A percentile compares a stretch with the other conserved stretches of the same genome.
Conservation (phyloP, 441 rosid genomes). For the Pelargonium citronellum region DNA sequence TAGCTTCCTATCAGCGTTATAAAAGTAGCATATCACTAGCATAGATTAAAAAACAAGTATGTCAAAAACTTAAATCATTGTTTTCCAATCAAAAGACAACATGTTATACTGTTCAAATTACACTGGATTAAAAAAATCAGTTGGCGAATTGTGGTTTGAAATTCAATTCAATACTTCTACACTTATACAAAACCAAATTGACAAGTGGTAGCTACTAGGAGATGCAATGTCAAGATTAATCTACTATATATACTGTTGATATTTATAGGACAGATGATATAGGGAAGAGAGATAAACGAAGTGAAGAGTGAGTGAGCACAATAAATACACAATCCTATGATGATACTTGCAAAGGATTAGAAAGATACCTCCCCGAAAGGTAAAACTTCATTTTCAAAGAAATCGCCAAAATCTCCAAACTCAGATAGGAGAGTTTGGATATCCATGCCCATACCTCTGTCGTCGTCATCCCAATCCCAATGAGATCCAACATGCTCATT, state of each 20-base stretch:
- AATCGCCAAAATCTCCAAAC: conserved; percentile 99
- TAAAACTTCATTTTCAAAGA: conserved; percentile 85
- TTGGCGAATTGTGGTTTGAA: neutral
- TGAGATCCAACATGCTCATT: conserved; percentile 68
- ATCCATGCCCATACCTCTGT: conserved; percentile 81
- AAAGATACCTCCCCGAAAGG: conserved; percentile 97
- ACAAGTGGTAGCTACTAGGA: neutral
- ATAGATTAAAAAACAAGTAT: neutral
- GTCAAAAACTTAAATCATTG: neutral
- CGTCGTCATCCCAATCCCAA: conserved; percentile 97
- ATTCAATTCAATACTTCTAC: neutral
- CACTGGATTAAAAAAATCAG: neutral
- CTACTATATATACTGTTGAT: neutral
- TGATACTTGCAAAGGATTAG: conserved; percentile 13
- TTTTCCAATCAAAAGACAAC: conserved; percentile 7
- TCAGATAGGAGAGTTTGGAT: conserved; percentile 97
- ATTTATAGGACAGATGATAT: neutral
- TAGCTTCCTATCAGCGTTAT: neutral
- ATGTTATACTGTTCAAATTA: neutral
- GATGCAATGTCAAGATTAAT: conserved; percentile 1
- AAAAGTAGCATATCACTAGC: neutral
- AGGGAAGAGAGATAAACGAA: conserved; percentile 3
- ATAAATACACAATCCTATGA: neutral
- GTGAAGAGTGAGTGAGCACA: too few species aligned
- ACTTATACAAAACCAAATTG: neutral